phyloP scores from a whole-genome alignment of 2,329 filamentous ascomycete genomes.

The Fusarium sp. region DNA sequence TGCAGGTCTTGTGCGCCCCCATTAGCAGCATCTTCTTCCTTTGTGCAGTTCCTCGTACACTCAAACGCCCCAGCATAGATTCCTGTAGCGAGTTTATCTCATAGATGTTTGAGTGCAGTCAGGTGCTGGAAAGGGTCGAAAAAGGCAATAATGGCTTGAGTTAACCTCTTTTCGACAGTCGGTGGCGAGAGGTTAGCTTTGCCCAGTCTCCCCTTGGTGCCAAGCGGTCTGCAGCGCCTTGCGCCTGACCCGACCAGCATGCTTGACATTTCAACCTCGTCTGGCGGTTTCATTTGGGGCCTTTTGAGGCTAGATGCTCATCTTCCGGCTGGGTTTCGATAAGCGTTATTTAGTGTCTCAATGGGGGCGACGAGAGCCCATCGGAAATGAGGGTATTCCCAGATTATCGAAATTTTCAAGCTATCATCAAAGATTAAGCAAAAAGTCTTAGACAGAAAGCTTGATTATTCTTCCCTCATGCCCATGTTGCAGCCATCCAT shows the following conservation, averaged over 20 bases:
- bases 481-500: not conserved
- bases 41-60: conserved; percentile 24
- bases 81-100: not conserved
- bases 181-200: not conserved
- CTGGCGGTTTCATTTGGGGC: not conserved
- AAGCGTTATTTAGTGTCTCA: not conserved
- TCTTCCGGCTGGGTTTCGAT: not conserved
- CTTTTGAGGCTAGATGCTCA: not conserved
- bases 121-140: not conserved
- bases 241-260: conserved; percentile 12
- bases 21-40: not conserved
- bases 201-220: not conserved
- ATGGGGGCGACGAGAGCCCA: not conserved
- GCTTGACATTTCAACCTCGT: conserved; percentile 24
- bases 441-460: not conserved
- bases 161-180: not conserved
- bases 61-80: conserved; percentile 19
- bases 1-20: not conserved
- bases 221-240: conserved; percentile 3
- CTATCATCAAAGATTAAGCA: not conserved
- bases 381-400: conserved; percentile 9
- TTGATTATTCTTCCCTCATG: not conserved
- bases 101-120: not conserved
- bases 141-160: not conserved
- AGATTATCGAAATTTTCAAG: not conserved